Percentiles rank a stretch among this genome's conserved stretches.
Evolutionary conservation across 345 rosid species (phyloP).

Genomic region (Eucalyptus curtisii): DNA sequence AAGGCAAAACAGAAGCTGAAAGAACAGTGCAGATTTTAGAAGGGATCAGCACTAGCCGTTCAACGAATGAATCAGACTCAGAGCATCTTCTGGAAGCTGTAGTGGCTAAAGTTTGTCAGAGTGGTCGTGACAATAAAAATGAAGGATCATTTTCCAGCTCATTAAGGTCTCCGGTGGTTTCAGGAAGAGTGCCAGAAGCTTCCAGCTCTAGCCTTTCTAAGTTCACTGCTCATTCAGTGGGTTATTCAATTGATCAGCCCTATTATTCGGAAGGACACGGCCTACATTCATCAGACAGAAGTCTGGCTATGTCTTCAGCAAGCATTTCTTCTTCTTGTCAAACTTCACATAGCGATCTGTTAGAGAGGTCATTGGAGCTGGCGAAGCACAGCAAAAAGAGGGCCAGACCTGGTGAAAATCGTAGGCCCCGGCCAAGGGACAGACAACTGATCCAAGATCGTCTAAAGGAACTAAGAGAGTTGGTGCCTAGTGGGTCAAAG

Average conservation of each 20-base stretch:
- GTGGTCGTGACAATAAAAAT: conserved; percentile 30
- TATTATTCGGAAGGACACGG: conserved; percentile 24
- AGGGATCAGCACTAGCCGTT: conserved; percentile 43
- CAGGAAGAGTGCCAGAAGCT: conserved; percentile 34
- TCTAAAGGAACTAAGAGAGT: conserved; percentile 89
- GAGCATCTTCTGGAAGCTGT: conserved; percentile 92
- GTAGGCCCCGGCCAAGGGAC: conserved; percentile 94
- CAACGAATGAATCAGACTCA: conserved; percentile 37
- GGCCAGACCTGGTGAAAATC: conserved; percentile 79
- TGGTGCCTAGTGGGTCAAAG: conserved; percentile 95
- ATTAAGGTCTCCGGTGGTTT: conserved; percentile 33
- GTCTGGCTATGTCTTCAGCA: conserved; percentile 49
- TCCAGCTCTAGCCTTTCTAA: conserved; percentile 20
- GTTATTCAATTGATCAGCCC: conserved; percentile 30
- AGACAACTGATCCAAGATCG: conserved; percentile 97
- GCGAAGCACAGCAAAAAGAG: conserved; percentile 61
- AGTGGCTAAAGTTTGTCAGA: conserved; percentile 56
- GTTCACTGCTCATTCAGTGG: conserved; percentile 23
- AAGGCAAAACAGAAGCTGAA: conserved; percentile 33
- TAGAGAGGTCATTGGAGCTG: conserved; percentile 49
- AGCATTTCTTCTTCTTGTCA: conserved; percentile 67
- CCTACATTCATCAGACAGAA: conserved; percentile 40
- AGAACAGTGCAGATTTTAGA: conserved; percentile 22
- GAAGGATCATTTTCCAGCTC: conserved; percentile 43
- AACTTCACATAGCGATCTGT: conserved; percentile 52